Conservation (phyloP, 78 protist species). For the Bodo saltans region DNA sequence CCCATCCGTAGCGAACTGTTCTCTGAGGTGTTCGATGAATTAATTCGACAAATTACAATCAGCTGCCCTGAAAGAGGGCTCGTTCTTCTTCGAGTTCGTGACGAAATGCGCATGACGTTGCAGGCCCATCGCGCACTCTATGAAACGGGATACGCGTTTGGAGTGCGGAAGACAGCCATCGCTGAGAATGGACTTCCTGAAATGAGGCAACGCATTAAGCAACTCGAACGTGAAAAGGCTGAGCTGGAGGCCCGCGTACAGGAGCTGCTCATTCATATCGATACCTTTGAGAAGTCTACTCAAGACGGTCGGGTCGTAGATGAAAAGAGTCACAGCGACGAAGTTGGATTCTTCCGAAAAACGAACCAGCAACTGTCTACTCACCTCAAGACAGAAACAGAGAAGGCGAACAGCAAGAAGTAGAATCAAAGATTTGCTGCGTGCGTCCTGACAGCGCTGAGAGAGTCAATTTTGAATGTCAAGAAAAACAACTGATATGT, state of each 20-base stretch:
- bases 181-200: conserved; percentile 43
- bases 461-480: no score
- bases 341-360: conserved; percentile 62
- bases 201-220: conserved; percentile 32
- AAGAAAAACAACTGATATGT: no score
- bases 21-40: conserved; percentile 71
- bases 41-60: conserved; percentile 80
- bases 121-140: conserved; percentile 65
- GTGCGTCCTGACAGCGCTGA: no score
- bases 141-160: background rate
- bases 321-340: conserved; percentile 72
- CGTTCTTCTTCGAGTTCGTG: conserved; percentile 76
- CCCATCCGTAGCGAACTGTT: conserved; percentile 82
- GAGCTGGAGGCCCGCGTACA: conserved; percentile 49
- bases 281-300: conserved; percentile 24
- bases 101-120: conserved; percentile 79
- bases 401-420: background rate
- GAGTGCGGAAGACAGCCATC: conserved; percentile 40
- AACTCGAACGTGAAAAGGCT: conserved; percentile 46
- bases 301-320: conserved; percentile 55
- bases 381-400: conserved; percentile 37
- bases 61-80: conserved; percentile 85
- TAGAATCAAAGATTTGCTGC: no score
- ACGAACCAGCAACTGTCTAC: conserved; percentile 67
- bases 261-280: conserved; percentile 58